phyloP scores from a whole-genome alignment of 208 protist species.

The Leptomonas pyrrhocoris region DNA sequence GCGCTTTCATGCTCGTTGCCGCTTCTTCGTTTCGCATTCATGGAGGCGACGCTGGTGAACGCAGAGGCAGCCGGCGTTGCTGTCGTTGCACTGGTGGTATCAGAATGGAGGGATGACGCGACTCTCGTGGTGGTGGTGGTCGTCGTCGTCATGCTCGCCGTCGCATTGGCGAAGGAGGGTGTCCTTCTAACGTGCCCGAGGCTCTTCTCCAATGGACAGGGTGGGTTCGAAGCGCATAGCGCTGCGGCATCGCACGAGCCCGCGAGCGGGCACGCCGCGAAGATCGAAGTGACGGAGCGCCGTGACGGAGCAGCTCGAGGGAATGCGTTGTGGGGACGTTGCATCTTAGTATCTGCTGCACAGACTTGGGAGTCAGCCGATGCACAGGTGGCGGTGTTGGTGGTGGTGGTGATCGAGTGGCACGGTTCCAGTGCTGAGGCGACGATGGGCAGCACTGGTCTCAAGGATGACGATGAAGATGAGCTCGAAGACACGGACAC shows the following conservation, averaged over 20 bases:
- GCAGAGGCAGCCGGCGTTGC: neutral
- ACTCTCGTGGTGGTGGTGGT: too few relatives aligned
- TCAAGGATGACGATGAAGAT: neutral
- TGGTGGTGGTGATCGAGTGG: too few relatives aligned
- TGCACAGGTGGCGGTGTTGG: too few relatives aligned
- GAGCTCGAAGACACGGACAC: neutral
- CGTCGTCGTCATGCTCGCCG: too few relatives aligned
- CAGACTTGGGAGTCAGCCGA: too few relatives aligned
- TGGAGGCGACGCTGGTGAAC: neutral
- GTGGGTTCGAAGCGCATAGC: neutral
- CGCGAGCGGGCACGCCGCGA: neutral
- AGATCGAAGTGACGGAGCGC: neutral
- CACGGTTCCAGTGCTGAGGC: neutral
- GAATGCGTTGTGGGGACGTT: too few relatives aligned
- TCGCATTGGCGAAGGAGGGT: too few relatives aligned
- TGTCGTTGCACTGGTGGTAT: neutral
- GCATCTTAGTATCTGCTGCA: too few relatives aligned
- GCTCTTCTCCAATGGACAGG: neutral
- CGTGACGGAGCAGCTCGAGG: neutral
- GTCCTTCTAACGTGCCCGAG: too few relatives aligned
- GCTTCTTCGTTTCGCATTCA: neutral
- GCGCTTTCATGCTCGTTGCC: too few relatives aligned
- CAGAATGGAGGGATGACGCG: too few relatives aligned
- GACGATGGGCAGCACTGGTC: too few relatives aligned
- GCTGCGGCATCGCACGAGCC: neutral